Conservation (phyloP, 208 protist species). For the Trypanosoma scelopori region DNA sequence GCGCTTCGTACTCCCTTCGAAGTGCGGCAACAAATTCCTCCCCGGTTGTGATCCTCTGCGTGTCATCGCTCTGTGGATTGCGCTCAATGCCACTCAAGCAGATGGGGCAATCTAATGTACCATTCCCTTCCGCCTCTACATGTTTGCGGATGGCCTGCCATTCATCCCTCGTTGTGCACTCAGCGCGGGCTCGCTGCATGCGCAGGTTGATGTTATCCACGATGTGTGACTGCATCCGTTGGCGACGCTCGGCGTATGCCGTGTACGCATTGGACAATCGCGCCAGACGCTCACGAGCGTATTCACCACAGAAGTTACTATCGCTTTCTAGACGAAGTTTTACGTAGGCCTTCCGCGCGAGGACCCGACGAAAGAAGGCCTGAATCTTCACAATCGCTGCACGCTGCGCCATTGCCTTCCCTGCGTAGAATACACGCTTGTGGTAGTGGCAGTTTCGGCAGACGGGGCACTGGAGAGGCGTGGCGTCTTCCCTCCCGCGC, state of each 20-base stretch:
- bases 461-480: constrained; percentile 70
- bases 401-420: constrained; percentile 79
- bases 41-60: constrained; percentile 12
- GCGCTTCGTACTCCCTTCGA: constrained; percentile 46
- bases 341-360: constrained; percentile 66
- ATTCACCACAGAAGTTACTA: constrained; percentile 55
- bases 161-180: constrained; percentile 47
- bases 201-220: constrained; percentile 44
- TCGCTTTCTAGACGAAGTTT: constrained; percentile 47
- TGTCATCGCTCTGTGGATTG: constrained; percentile 19
- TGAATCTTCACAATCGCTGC: constrained; percentile 78
- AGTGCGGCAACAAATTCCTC: constrained; percentile 34
- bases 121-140: constrained; percentile 7
- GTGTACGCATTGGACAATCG: constrained; percentile 63
- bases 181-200: constrained; percentile 49
- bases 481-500: constrained; percentile 29
- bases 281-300: constrained; percentile 55
- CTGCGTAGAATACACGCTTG: constrained; percentile 80
- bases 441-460: constrained; percentile 79
- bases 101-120: constrained; percentile 27
- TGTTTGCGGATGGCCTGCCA: constrained; percentile 36
- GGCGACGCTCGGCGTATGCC: constrained; percentile 42
- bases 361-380: constrained; percentile 49
- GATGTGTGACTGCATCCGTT: constrained; percentile 34
- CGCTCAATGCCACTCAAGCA: constrained; percentile 17